Evolutionary conservation across 176 grass and related monocot species (phyloP), one percentile per base, ranked within the genome.

Genomic region (Aegilops umbellulata): DNA sequence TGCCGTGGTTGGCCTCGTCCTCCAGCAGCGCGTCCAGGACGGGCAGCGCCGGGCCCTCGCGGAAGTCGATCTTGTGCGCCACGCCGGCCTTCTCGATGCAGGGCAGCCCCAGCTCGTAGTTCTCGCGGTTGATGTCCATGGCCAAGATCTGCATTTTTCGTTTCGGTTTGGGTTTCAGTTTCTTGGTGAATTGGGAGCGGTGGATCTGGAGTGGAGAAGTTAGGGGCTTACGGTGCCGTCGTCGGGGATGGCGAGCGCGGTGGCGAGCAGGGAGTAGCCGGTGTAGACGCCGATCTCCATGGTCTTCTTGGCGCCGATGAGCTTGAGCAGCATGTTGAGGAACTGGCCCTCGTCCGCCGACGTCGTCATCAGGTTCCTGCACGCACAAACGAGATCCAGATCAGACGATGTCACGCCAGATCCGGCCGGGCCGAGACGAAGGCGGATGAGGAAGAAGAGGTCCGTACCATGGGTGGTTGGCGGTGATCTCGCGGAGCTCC

Each of bases 281-380:
- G 95, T 98, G 79, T 92, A 98, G n/a, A 98, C 95, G 66, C 95
- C 95, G 86, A 98, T 98, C 88, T 98, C 95, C 91, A 98, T 95
- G 49, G 95, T 98, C 82, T 95, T 95, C 93, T 98, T 95, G 24
- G 95, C 95, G 73, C 91, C 91, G 86, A 93, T 90, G 89, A 98
- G 83, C 84, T 98, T 98, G 60, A 98, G 68, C 69, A 98, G 88
- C 82, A 98, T 81, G 71, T 87, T 92, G 66, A 98, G 85, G 90
- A 98, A 98, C 82, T 98, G 95, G 0, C 93, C 95, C 83, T 98
- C 95, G 74, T 98, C 95, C 4, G 95, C 90, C 8, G 93, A 90
- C 8, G 91, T 93, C 42, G 89, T 89, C 93, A 98, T 95, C 85
- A 95, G 76, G 81, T 95, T 95, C 95, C 95, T 98, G 85, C 32